Percentiles rank a stretch among this genome's conserved stretches.
These are phyloP conservation scores for Pulveroboletus sp. DNA, from an alignment of 768 basidiomycete species.

Conservation along the genomic window DNA sequence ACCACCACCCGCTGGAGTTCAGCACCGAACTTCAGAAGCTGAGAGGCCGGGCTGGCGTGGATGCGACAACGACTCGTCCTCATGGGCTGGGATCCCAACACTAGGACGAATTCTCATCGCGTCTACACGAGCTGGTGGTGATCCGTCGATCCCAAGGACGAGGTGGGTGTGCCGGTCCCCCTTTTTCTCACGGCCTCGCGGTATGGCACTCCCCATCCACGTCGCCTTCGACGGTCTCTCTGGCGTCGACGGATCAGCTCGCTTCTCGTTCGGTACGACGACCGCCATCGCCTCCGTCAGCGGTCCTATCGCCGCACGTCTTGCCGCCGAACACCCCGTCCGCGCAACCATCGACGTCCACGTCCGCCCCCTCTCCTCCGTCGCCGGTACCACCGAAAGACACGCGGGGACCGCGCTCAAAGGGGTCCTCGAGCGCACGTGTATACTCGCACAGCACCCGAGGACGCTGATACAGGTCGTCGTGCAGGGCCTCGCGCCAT, in stretches of 20 bases:
- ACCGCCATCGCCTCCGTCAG: constrained; percentile 66
- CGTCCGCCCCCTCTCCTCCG: constrained; percentile 52
- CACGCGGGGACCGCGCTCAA: constrained; percentile 33
- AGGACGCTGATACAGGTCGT: constrained; percentile 76
- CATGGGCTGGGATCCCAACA: too few species aligned
- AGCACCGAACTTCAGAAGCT: too few species aligned
- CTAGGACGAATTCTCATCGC: too few species aligned
- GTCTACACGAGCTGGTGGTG: too few species aligned
- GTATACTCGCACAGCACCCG: constrained; percentile 66
- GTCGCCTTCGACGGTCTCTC: constrained; percentile 57
- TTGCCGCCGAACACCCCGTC: constrained; percentile 63
- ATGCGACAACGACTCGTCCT: too few species aligned
- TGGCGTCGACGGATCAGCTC: constrained; percentile 73
- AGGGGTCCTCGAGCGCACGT: constrained; percentile 47
- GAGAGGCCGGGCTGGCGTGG: too few species aligned
- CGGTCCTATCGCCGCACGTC: constrained; percentile 75
- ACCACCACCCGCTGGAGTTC: too few species aligned
- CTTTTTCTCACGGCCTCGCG: background rate
- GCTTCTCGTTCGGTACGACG: constrained; percentile 29
- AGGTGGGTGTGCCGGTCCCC: too few species aligned
- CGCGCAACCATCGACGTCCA: constrained; percentile 71
- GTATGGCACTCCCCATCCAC: constrained; percentile 9
- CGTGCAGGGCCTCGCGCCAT: constrained; percentile 49
- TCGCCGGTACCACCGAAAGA: constrained; percentile 69
- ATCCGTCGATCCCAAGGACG: too few species aligned